These are phyloP conservation scores for Moesziomyces aphidis DNA, from an alignment of 1,284 basidiomycete genomes.

Conservation along the genomic window DNA sequence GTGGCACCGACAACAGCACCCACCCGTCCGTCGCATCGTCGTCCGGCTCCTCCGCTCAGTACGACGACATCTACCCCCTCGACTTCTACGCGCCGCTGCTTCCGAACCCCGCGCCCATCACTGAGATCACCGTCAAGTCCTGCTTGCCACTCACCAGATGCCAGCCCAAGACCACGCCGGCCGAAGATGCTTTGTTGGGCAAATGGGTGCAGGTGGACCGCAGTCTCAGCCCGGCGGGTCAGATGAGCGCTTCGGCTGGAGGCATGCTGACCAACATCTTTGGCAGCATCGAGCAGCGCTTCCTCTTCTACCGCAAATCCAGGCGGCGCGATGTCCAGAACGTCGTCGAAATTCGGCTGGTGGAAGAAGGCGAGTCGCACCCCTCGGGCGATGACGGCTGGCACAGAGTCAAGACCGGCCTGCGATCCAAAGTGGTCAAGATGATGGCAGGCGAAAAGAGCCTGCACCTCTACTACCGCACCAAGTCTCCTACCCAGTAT, in stretches of 20 bases:
- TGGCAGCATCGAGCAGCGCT: conserved; percentile 47
- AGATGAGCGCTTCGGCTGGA: conserved; percentile 22
- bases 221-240: conserved; percentile 77
- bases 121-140: conserved; percentile 79
- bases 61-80: conserved; percentile 49
- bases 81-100: conserved; percentile 57
- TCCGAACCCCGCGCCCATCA: conserved; percentile 67
- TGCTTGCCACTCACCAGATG: conserved; percentile 78
- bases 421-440: conserved; percentile 34
- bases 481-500: conserved; percentile 7
- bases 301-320: conserved; percentile 59
- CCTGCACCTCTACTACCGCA: conserved; percentile 53
- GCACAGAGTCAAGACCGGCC: conserved; percentile 46
- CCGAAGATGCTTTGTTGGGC: conserved; percentile 81
- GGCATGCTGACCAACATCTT: conserved; percentile 35
- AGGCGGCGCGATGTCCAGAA: conserved; percentile 33
- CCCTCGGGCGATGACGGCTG: conserved; percentile 47
- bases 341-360: conserved; percentile 53
- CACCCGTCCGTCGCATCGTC: neutral
- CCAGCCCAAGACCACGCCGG: conserved; percentile 76
- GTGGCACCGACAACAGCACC: neutral
- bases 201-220: conserved; percentile 87
- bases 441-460: conserved; percentile 27
- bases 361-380: conserved; percentile 33
- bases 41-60: conserved; percentile 3